phyloP scores from a whole-genome alignment of 2,329 filamentous ascomycete genomes.

The Pestalotiopsis sp. region DNA sequence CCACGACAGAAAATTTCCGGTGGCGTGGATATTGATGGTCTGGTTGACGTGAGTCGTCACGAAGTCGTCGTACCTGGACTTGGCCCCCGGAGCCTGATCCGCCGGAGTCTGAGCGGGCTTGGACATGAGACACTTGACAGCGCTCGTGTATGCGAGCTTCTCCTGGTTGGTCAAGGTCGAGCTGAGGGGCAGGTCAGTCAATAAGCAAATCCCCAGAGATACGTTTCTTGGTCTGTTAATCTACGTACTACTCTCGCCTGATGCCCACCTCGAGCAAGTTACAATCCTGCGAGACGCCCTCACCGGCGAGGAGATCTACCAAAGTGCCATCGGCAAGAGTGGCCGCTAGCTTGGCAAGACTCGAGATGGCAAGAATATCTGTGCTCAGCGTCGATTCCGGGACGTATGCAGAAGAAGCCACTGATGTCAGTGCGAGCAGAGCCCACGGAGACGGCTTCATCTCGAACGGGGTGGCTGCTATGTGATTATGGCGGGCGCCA shows the following conservation, averaged over 20 bases:
- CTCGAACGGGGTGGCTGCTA: background rate
- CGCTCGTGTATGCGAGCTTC: conserved; percentile 17
- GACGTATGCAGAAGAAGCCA: conserved; percentile 4
- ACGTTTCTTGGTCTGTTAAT: background rate
- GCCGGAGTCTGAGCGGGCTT: conserved; percentile 11
- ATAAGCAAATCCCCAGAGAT: background rate
- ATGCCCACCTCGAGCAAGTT: conserved; percentile 7
- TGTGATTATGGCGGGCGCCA: background rate
- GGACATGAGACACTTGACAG: conserved; percentile 13
- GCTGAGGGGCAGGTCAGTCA: background rate
- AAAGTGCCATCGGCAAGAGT: conserved; percentile 11
- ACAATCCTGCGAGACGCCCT: conserved; percentile 15
- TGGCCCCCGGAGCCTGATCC: conserved; percentile 8
- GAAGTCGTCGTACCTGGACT: conserved; percentile 15
- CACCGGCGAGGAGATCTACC: background rate
- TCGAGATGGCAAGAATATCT: conserved; percentile 13
- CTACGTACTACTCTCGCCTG: conserved; percentile 18
- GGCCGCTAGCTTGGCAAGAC: conserved; percentile 12
- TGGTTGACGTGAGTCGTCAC: conserved; percentile 39
- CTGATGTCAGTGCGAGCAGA: conserved; percentile 4
- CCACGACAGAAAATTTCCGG: conserved; percentile 23
- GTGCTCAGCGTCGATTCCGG: conserved; percentile 17
- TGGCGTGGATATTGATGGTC: conserved; percentile 37
- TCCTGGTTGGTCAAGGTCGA: conserved; percentile 15
- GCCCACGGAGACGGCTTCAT: background rate